Evolutionary conservation across 768 basidiomycete genomes (phyloP).

Genomic region (Phlegmacium glaucopus): DNA sequence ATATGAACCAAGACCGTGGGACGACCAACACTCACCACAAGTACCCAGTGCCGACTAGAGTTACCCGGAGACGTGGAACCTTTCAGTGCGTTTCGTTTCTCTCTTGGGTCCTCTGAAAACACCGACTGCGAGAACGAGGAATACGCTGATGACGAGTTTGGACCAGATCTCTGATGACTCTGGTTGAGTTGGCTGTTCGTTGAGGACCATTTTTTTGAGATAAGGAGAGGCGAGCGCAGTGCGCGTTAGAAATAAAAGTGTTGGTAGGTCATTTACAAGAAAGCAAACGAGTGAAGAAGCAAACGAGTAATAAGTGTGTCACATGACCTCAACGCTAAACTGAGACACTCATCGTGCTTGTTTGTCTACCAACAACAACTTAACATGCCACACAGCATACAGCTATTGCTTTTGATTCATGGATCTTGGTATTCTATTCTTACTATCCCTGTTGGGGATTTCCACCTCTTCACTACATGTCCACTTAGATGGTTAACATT

Average conservation of each 20-base stretch:
- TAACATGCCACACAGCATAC: no score
- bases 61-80: constrained; percentile 34
- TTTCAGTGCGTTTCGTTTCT: constrained; percentile 67
- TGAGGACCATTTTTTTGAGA: neutral
- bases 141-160: constrained; percentile 62
- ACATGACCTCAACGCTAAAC: no score
- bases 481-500: no score
- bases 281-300: no score
- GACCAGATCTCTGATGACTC: constrained; percentile 61
- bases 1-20: neutral
- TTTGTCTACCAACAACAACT: no score
- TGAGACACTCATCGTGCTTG: no score
- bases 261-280: constrained; percentile 1
- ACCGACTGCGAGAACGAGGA: constrained; percentile 80
- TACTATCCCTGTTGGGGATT: no score
- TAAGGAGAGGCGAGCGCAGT: constrained; percentile 13
- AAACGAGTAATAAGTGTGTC: no score
- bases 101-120: constrained; percentile 78
- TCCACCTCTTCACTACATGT: no score
- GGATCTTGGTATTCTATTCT: no score
- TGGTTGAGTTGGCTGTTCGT: neutral
- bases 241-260: constrained; percentile 9
- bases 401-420: no score
- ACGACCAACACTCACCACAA: constrained; percentile 58
- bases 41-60: constrained; percentile 83